Conservation (phyloP, 768 basidiomycete species). For the Arthromyces matolae region DNA sequence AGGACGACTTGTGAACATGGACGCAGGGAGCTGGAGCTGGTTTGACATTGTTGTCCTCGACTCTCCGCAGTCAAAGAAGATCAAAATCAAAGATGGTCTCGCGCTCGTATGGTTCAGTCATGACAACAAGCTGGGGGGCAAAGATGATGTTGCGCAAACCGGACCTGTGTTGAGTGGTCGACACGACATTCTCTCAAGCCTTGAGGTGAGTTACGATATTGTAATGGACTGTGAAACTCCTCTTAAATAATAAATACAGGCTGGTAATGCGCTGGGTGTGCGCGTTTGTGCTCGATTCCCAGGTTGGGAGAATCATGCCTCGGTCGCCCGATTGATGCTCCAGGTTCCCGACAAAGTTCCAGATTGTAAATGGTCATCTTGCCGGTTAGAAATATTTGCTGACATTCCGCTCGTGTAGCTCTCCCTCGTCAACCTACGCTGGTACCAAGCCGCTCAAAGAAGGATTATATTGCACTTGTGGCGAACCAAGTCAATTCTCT, state of each 20-base stretch:
- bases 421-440: neutral
- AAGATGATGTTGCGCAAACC: slow-evolving; percentile 10
- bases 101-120: slow-evolving; percentile 29
- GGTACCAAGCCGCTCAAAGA: slow-evolving; percentile 9
- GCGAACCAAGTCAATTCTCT: slow-evolving; percentile 13
- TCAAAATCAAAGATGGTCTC: slow-evolving; percentile 23
- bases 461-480: slow-evolving; percentile 7
- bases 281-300: slow-evolving; percentile 28
- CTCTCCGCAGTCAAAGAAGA: slow-evolving; percentile 17
- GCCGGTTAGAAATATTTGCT: too few relatives aligned
- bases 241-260: slow-evolving; percentile 12
- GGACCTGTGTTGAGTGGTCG: slow-evolving; percentile 10
- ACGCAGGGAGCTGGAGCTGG: slow-evolving; percentile 28
- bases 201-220: slow-evolving; percentile 9
- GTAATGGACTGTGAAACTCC: neutral
- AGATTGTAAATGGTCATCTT: slow-evolving; percentile 5
- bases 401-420: neutral
- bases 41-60: slow-evolving; percentile 30
- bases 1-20: slow-evolving; percentile 12
- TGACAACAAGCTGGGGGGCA: slow-evolving; percentile 14
- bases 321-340: slow-evolving; percentile 24
- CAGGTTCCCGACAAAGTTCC: slow-evolving; percentile 26
- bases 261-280: slow-evolving; percentile 28
- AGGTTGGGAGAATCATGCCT: slow-evolving; percentile 28
- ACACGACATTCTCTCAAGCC: slow-evolving; percentile 9